phyloP scores from a whole-genome alignment of 331 rosid species.

The Telfairia occidentalis region DNA sequence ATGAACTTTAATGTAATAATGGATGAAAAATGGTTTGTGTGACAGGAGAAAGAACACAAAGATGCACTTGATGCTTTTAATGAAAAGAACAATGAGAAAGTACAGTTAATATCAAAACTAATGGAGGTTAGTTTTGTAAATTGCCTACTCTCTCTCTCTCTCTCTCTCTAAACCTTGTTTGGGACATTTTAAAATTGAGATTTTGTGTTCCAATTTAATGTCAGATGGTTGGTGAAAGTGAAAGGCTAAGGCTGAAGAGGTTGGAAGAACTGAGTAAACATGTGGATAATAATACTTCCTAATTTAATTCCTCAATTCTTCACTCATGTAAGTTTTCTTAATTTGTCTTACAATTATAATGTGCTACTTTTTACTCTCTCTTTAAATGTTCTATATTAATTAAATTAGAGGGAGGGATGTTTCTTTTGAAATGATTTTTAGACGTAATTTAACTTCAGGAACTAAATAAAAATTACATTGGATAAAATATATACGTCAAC shows the following conservation, averaged over 20 bases:
- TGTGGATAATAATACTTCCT: conserved; percentile 6
- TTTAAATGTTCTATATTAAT: too few species aligned
- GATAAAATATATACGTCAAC: too few species aligned
- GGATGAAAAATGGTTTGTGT: neutral
- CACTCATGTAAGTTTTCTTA: neutral
- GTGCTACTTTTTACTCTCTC: too few species aligned
- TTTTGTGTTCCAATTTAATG: neutral
- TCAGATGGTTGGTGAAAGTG: conserved; percentile 18
- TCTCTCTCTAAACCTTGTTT: neutral
- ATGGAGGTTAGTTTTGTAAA: conserved; percentile 18
- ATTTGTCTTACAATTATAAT: too few species aligned
- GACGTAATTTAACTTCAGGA: too few species aligned
- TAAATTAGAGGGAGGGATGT: too few species aligned
- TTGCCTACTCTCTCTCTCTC: neutral
- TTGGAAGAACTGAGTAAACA: conserved; percentile 17
- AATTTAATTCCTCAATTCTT: neutral
- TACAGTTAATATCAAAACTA: conserved; percentile 12
- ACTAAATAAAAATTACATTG: too few species aligned
- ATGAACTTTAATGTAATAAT: neutral
- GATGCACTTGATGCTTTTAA: conserved; percentile 19
- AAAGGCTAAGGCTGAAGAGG: conserved; percentile 15
- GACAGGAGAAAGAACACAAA: conserved; percentile 19
- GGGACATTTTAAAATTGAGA: neutral
- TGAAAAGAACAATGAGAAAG: conserved; percentile 20
- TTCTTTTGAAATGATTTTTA: too few species aligned